These are phyloP conservation scores for Lichtheimia ornata DNA, from an alignment of 371 early-diverging fungal species.

Conservation along the genomic window DNA sequence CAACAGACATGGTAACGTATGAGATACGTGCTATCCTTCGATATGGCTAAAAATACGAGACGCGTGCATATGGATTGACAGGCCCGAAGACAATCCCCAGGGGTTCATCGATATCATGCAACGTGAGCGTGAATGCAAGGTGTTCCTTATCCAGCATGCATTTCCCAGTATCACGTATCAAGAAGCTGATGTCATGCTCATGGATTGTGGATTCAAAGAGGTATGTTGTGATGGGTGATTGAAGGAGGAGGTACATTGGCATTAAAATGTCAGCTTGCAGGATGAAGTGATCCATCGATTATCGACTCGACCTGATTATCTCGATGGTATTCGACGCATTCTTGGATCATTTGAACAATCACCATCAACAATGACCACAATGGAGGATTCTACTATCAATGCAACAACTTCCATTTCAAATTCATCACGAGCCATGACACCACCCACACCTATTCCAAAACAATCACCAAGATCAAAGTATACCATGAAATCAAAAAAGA, in stretches of 20 bases:
- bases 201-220: constrained; percentile 77
- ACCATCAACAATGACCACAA: background rate
- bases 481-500: too few species aligned
- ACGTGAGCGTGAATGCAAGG: constrained; percentile 10
- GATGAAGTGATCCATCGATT: constrained; percentile 73
- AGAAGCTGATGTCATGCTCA: constrained; percentile 78
- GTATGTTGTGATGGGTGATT: constrained; percentile 23
- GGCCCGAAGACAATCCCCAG: too few species aligned
- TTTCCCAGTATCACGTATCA: constrained; percentile 70
- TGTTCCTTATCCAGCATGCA: constrained; percentile 62
- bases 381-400: too few species aligned
- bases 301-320: constrained; percentile 67
- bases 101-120: background rate
- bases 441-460: too few species aligned
- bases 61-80: too few species aligned
- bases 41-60: too few species aligned
- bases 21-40: too few species aligned
- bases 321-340: constrained; percentile 63
- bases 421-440: too few species aligned
- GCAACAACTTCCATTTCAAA: too few species aligned
- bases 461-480: too few species aligned
- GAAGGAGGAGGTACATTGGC: background rate
- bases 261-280: constrained; percentile 15
- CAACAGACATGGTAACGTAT: too few species aligned
- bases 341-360: constrained; percentile 35